phyloP scores from a whole-genome alignment of 352 stramenopile genomes.

The Pythium coloratum region DNA sequence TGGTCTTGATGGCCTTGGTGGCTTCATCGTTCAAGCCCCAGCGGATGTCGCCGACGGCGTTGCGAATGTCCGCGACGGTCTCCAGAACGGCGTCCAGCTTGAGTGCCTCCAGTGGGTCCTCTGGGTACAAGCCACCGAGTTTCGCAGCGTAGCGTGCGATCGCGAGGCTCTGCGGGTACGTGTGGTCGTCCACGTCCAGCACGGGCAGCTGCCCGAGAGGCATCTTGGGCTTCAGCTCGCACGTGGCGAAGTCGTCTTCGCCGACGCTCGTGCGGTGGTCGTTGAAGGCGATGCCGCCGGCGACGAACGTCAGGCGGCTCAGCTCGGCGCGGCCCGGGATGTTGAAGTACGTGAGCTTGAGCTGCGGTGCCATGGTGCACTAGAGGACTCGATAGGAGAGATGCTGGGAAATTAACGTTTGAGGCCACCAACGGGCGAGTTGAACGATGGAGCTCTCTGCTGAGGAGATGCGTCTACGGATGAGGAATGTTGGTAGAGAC shows the following conservation, averaged over 20 bases:
- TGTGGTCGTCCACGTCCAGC: constrained; percentile 47
- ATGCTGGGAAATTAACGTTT: too few relatives aligned
- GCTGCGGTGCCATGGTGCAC: constrained; percentile 3
- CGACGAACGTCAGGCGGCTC: constrained; percentile 41
- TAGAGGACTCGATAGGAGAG: too few relatives aligned
- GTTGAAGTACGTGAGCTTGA: constrained; percentile 61
- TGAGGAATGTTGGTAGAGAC: too few relatives aligned
- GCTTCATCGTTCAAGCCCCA: constrained; percentile 37
- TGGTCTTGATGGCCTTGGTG: constrained; percentile 41
- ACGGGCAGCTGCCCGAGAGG: constrained; percentile 50
- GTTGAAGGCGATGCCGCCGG: constrained; percentile 46
- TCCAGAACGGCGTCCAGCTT: constrained; percentile 49
- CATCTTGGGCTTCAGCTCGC: constrained; percentile 35
- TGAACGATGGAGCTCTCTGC: too few relatives aligned
- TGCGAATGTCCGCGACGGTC: constrained; percentile 41
- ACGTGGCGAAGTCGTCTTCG: constrained; percentile 25
- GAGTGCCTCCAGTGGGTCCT: constrained; percentile 49
- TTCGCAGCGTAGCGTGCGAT: constrained; percentile 62
- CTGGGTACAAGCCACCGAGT: constrained; percentile 59
- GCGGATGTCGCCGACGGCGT: constrained; percentile 36
- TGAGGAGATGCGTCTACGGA: too few relatives aligned
- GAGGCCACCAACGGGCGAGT: too few relatives aligned
- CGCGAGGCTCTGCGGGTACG: constrained; percentile 51
- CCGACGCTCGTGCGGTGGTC: constrained; percentile 33
- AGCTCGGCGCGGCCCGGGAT: constrained; percentile 48